Base-by-base conservation (phyloP, 2,329 filamentous ascomycete species). In the Monilinia polystroma region DNA sequence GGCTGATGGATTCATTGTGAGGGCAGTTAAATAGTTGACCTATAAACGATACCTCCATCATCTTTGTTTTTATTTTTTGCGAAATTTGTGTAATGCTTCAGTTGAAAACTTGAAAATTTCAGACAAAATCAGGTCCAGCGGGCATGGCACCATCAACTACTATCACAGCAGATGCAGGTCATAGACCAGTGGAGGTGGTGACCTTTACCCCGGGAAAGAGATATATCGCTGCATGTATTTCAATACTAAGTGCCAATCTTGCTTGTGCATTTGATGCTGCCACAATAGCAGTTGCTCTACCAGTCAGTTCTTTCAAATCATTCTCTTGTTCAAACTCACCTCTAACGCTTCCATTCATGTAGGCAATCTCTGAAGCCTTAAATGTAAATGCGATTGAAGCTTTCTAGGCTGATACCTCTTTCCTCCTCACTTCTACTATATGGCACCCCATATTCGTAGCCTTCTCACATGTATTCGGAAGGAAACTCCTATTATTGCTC, bases 371-470 rank as follows among this genome's bases (percentile, higher is more conserved):
- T 12, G 77, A 87, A 47, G 81, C 78, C 6, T 77, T 86, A 7
- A 72, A 78, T 43, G 83, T 83, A 55, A 81, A 79, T 0, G 83
- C 82, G 2, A 81, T 85, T 41, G 80, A 90, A 75, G 85, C 86
- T 0, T 90, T 90, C 73, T 91, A 87, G 88, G 82, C 85, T 16
- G 88, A 87, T 11, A 68, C 87, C 7, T 85, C 85, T 20, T 91
- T 89, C 70, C 79, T 91, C 6, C 82, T 91, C 52, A 68, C 83
- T 85, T 86, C 84, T 64, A 87, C 88, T 0, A 82, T 87, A 49
- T 80, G 85, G 54, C 82, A 87, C 72, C 85, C 84, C 58, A 75
- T 77, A 32, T 73, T 66, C 66, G 68, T 68, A 49, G 70, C 69
- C 8, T 69, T 75, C 57, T 74, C 68, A n/a, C 59, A 73, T 52